Evolutionary conservation across 2,329 filamentous ascomycete species (phyloP).

Genomic region (Fusarium clavum): DNA sequence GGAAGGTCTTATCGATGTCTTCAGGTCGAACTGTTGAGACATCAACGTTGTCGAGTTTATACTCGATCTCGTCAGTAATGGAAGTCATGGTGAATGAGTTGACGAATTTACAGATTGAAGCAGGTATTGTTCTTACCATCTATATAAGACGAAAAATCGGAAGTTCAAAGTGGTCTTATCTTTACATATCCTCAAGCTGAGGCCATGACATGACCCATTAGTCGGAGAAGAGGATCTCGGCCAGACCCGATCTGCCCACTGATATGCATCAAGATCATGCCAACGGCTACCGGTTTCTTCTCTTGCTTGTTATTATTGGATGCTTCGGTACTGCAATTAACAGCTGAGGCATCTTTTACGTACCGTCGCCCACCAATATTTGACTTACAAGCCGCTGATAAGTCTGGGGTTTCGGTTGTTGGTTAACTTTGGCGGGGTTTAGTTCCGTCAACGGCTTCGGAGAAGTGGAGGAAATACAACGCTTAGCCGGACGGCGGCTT

Average conservation of each 20-base stretch:
- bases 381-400: not conserved
- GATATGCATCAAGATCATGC: slow-evolving; percentile 9
- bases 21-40: slow-evolving; percentile 62
- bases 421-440: slow-evolving; percentile 3
- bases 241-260: slow-evolving; percentile 47
- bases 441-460: slow-evolving; percentile 24
- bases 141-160: not conserved
- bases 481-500: slow-evolving; percentile 20
- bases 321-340: slow-evolving; percentile 18
- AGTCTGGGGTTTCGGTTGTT: slow-evolving; percentile 18
- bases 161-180: slow-evolving; percentile 29
- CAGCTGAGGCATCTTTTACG: slow-evolving; percentile 10
- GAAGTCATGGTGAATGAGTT: slow-evolving; percentile 47
- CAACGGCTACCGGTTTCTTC: slow-evolving; percentile 11
- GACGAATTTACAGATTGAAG: not conserved
- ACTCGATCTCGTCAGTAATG: slow-evolving; percentile 61
- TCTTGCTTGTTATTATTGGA: slow-evolving; percentile 24
- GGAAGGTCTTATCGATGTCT: slow-evolving; percentile 71
- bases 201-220: slow-evolving; percentile 20
- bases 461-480: slow-evolving; percentile 26
- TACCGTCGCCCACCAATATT: slow-evolving; percentile 5
- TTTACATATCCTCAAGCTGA: slow-evolving; percentile 28
- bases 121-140: not conserved
- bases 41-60: slow-evolving; percentile 67
- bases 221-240: slow-evolving; percentile 45